Conservation (phyloP, 129 eudicot genomes). For the Flaveria bidentis region DNA sequence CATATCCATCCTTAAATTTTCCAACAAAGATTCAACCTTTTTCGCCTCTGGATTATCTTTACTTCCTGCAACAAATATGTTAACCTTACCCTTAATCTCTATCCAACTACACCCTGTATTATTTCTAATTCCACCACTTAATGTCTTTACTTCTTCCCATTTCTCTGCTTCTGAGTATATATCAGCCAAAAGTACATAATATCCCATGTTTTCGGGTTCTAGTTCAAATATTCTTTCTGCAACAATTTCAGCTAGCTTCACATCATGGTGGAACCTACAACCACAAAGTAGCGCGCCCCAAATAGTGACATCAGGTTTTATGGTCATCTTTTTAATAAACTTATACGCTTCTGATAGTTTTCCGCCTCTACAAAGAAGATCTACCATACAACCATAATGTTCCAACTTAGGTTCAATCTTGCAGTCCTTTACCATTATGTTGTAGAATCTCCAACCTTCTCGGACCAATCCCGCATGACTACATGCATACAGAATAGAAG, state of each 20-base stretch:
- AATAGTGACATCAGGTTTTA: slow-evolving; percentile 46
- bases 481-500: slow-evolving; percentile 56
- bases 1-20: slow-evolving; percentile 42
- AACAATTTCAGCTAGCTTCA: slow-evolving; percentile 65
- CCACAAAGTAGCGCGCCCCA: slow-evolving; percentile 73
- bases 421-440: slow-evolving; percentile 51
- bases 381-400: slow-evolving; percentile 70
- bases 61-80: slow-evolving; percentile 50
- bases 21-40: slow-evolving; percentile 39
- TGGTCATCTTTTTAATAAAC: slow-evolving; percentile 46
- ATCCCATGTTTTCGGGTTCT: slow-evolving; percentile 60
- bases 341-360: slow-evolving; percentile 51
- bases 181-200: slow-evolving; percentile 53
- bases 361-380: slow-evolving; percentile 58
- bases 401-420: slow-evolving; percentile 58
- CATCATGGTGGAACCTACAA: slow-evolving; percentile 65
- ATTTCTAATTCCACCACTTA: slow-evolving; percentile 46
- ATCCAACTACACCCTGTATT: slow-evolving; percentile 67
- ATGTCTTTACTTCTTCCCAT: slow-evolving; percentile 58
- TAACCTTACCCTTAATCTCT: slow-evolving; percentile 55
- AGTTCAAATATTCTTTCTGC: slow-evolving; percentile 54
- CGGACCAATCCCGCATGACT: slow-evolving; percentile 64
- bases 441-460: slow-evolving; percentile 58
- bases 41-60: slow-evolving; percentile 44
- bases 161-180: slow-evolving; percentile 61